Percentiles rank a stretch among this genome's conserved stretches.
Conservation (phyloP, 2,329 filamentous ascomycete species). For the Huntiella abstrusa region DNA sequence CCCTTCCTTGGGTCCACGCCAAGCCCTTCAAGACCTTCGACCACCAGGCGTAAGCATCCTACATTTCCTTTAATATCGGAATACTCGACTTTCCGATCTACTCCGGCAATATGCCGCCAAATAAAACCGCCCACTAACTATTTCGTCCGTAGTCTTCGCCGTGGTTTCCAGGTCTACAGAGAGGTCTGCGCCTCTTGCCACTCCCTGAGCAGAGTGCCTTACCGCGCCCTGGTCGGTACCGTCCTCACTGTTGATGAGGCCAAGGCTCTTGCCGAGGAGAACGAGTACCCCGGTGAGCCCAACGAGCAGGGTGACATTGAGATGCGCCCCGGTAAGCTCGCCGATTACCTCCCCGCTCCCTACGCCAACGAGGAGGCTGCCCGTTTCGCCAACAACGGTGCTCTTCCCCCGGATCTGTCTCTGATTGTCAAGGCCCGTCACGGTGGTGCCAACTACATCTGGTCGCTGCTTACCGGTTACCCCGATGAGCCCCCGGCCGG, state of each 20-base stretch:
- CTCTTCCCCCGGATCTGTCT: conserved; percentile 89
- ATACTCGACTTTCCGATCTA: conserved; percentile 5
- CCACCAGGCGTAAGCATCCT: conserved; percentile 68
- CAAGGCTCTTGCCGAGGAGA: conserved; percentile 91
- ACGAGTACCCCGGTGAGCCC: conserved; percentile 96
- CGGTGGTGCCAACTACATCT: conserved; percentile 97
- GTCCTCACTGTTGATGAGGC: conserved; percentile 94
- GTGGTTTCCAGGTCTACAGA: conserved; percentile 98
- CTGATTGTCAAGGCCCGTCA: conserved; percentile 96
- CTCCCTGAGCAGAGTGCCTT: conserved; percentile 85
- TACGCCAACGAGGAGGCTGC: conserved; percentile 99
- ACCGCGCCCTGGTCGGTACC: conserved; percentile 75
- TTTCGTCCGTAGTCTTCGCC: conserved; percentile 52
- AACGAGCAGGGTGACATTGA: conserved; percentile 96
- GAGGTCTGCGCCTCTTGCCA: conserved; percentile 98
- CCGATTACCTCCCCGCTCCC: conserved; percentile 83
- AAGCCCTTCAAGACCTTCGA: conserved; percentile 93
- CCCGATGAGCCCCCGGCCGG: conserved; percentile 90
- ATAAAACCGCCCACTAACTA: neutral
- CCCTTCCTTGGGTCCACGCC: conserved; percentile 90
- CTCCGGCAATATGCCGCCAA: conserved; percentile 1
- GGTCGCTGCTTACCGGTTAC: conserved; percentile 89
- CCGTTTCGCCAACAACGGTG: conserved; percentile 94
- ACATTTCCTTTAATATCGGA: neutral
- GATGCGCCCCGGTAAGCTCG: conserved; percentile 96